Percentiles rank a stretch among this genome's conserved stretches.
phyloP scores from a whole-genome alignment of 2,329 filamentous ascomycete species.

The Didymella segeticola region DNA sequence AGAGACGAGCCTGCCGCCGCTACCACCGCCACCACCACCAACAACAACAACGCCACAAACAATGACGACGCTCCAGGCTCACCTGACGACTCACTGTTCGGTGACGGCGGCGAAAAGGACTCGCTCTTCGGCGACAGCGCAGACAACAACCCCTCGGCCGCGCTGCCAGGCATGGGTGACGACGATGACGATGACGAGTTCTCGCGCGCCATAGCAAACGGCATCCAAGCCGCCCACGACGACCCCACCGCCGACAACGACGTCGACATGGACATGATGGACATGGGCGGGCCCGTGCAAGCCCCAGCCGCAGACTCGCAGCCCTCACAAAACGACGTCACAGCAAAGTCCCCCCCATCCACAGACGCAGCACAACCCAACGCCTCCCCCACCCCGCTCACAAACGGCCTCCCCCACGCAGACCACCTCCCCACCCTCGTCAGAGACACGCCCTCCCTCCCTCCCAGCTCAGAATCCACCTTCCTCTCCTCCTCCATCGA shows the following conservation, averaged over 20 bases:
- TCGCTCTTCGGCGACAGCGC: slow-evolving; percentile 85
- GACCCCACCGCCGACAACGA: slow-evolving; percentile 54
- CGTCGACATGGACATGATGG: slow-evolving; percentile 54
- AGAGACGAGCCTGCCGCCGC: slow-evolving; percentile 48
- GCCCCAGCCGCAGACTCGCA: slow-evolving; percentile 36
- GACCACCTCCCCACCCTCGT: slow-evolving; percentile 49
- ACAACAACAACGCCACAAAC: not conserved
- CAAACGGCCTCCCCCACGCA: slow-evolving; percentile 60
- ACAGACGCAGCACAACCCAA: slow-evolving; percentile 23
- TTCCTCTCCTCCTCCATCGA: slow-evolving; percentile 91
- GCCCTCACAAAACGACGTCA: not conserved
- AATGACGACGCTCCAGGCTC: slow-evolving; percentile 67
- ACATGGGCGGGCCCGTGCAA: slow-evolving; percentile 53
- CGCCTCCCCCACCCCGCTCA: slow-evolving; percentile 21
- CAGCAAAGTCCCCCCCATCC: slow-evolving; percentile 8
- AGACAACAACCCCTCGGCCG: slow-evolving; percentile 50
- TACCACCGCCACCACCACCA: not conserved
- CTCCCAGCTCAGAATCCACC: slow-evolving; percentile 61
- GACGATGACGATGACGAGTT: slow-evolving; percentile 73
- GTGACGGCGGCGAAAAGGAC: slow-evolving; percentile 70
- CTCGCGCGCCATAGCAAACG: slow-evolving; percentile 71
- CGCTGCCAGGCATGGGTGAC: slow-evolving; percentile 72
- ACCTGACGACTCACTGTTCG: slow-evolving; percentile 85
- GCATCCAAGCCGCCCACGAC: slow-evolving; percentile 53
- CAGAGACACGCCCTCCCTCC: slow-evolving; percentile 35